A percentile compares a stretch with the other conserved stretches of the same genome.
Conservation (phyloP, 1,284 basidiomycete genomes). For the Microstroma glucosiphilum region DNA sequence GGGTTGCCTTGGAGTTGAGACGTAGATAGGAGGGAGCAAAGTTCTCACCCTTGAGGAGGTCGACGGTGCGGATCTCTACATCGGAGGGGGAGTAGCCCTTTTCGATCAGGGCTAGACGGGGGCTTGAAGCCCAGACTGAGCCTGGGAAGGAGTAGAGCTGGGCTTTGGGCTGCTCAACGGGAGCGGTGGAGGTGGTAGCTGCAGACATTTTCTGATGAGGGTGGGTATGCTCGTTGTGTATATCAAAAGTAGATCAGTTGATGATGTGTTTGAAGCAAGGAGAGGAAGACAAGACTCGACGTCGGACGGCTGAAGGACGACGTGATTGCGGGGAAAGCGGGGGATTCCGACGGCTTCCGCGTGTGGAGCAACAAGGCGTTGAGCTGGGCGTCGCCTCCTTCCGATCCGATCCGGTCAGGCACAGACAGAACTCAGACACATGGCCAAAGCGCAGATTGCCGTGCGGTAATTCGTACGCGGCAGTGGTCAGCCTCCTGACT, state of each 20-base stretch:
- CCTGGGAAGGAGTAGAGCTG: conserved; percentile 12
- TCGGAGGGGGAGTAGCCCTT: conserved; percentile 34
- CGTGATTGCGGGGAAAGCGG: too few species aligned
- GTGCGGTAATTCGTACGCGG: too few species aligned
- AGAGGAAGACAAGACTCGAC: background rate
- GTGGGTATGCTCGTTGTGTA: background rate
- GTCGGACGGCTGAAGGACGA: too few species aligned
- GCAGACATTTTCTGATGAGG: background rate
- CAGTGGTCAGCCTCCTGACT: too few species aligned
- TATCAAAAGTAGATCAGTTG: background rate
- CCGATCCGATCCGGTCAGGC: too few species aligned
- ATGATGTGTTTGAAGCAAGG: background rate
- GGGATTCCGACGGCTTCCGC: too few species aligned
- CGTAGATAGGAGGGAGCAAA: conserved; percentile 64
- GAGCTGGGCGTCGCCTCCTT: too few species aligned
- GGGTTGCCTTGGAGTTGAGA: conserved; percentile 74
- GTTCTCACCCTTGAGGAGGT: conserved; percentile 55
- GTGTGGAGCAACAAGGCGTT: too few species aligned
- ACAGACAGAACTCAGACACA: too few species aligned
- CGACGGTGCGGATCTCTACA: conserved; percentile 36
- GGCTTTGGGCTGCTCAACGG: background rate
- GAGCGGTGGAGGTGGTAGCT: background rate
- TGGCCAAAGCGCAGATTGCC: too few species aligned
- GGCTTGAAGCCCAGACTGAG: conserved; percentile 34
- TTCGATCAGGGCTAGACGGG: conserved; percentile 29